phyloP scores from a whole-genome alignment of 2,329 filamentous ascomycete species.

The Neopestalotiopsis sp. region DNA sequence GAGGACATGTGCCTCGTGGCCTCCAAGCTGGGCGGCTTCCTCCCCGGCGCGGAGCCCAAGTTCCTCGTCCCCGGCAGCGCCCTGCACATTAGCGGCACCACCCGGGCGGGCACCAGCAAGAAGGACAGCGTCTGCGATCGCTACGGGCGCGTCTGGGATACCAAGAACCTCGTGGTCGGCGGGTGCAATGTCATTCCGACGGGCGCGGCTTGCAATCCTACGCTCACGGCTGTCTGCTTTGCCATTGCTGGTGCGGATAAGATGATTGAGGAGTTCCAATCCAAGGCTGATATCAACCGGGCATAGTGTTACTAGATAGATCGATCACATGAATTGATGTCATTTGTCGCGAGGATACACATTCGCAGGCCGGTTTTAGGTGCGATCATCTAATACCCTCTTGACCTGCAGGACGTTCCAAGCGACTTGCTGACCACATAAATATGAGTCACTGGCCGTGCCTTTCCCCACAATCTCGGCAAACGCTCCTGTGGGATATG shows the following conservation, averaged over 20 bases:
- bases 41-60: constrained; percentile 27
- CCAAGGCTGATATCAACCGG: background rate
- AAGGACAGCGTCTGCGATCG: constrained; percentile 25
- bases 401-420: too few relatives aligned
- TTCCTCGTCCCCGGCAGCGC: constrained; percentile 26
- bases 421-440: too few relatives aligned
- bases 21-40: constrained; percentile 24
- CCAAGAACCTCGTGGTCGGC: constrained; percentile 28
- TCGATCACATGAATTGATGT: background rate
- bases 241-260: constrained; percentile 26
- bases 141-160: constrained; percentile 27
- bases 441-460: too few relatives aligned
- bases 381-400: too few relatives aligned
- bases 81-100: constrained; percentile 27
- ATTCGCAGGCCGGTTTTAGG: too few relatives aligned
- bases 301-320: background rate
- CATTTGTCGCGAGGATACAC: too few relatives aligned
- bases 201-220: constrained; percentile 30
- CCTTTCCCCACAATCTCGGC: too few relatives aligned
- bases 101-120: constrained; percentile 19
- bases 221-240: constrained; percentile 30
- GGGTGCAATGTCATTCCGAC: constrained; percentile 30
- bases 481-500: too few relatives aligned
- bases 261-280: constrained; percentile 3
- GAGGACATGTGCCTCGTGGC: constrained; percentile 27